Evolutionary conservation across 2,329 filamentous ascomycete genomes (phyloP), one percentile per base, ranked within the genome.

Genomic region (Fusarium ambrosium): DNA sequence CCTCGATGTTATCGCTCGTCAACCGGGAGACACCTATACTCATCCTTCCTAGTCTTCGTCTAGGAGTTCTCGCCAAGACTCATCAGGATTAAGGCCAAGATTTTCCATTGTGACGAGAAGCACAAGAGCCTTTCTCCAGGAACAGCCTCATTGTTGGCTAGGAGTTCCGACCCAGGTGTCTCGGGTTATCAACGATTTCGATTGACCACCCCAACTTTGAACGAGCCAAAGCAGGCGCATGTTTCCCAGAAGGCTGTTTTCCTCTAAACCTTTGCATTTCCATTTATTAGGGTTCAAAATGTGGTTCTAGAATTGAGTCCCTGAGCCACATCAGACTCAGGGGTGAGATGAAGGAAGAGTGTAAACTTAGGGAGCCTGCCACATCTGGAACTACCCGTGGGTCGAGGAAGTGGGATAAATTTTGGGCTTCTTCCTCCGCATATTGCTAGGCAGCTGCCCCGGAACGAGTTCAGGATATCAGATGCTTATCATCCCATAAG

Each of bases 61-160:
- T 37, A 1, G 11, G 24, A 2, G 7, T 24, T 18, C 7, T 18
- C 13, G 2, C 27, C 29, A 10, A 32, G 29, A 32, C 29, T 1
- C 9, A 32, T 32, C 29, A 3, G 9, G 29, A 10, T 11, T 1
- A 11, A 32, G 4, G 9, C 6, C 41, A 43, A 8, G 6, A 2
- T 43, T 8, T 14, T 1, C 6, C n/a, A 22, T 22, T 14, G 4
- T 5, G 1, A 2, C n/a, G 3, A 6, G 11, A 14, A 11, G 10
- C 41, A 22, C 3, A 43, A 43, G 22, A 6, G 3, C 2, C 41
- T n/a, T 43, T 22, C n/a, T n/a, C 41, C 2, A 43, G n/a, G n/a
- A 43, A 13, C 6, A 43, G 13, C n/a, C 3, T 11, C 39, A 41
- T 3, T 20, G 11, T 41, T 20, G 18, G n/a, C 39, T 41, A 11